Evolutionary conservation across 306 rosid species (phyloP), one percentile per base, ranked within the genome.

Genomic region (Lagenaria siceraria): DNA sequence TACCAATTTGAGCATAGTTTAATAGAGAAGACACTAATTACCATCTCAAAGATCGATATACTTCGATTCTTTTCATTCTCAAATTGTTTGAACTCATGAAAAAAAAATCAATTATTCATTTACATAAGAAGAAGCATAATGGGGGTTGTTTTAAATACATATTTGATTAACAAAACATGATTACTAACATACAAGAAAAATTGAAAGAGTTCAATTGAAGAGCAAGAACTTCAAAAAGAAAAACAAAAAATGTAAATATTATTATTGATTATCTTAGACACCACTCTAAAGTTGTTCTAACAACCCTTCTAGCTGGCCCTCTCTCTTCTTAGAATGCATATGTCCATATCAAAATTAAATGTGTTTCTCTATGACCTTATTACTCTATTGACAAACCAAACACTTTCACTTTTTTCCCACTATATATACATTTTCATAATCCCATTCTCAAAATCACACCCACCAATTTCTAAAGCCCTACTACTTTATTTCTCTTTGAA

Each of bases 261-360:
- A 51, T 17, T 36, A 36, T 64, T 64, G 72, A 64, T 64, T 64
- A 64, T 64, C 72, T 64, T 64, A 24, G 72, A 64, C 72, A 64
- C 72, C 25, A 64, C 72, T 64, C 72, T 64, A 64, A 29, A 64
- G 72, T 64, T 19, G 72, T 64, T 64, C 72, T 9, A 64, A 64
- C 72, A 64, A 62, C 69, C 55, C 55, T 46, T 11, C 66, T 62
- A 19, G 27, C 49, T 64, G 72, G 49, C 49, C 72, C 69, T 31
- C 5, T n/a, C 8, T 15, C 25, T 10, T 35, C 48, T 64, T 18
- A 19, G 46, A 64, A 19, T 36, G 49, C 46, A 64, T 8, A 63
- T 64, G 48, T 64, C 72, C 13, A 64, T 64, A 64, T 64, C 71
- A 64, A 64, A 62, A 64, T 18, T 33, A 64, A 18, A 48, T 35